A percentile compares a stretch with the other conserved stretches of the same genome.
Evolutionary conservation across 1,139 yeast genomes (phyloP).

Genomic region (Kodamaea suecica): DNA sequence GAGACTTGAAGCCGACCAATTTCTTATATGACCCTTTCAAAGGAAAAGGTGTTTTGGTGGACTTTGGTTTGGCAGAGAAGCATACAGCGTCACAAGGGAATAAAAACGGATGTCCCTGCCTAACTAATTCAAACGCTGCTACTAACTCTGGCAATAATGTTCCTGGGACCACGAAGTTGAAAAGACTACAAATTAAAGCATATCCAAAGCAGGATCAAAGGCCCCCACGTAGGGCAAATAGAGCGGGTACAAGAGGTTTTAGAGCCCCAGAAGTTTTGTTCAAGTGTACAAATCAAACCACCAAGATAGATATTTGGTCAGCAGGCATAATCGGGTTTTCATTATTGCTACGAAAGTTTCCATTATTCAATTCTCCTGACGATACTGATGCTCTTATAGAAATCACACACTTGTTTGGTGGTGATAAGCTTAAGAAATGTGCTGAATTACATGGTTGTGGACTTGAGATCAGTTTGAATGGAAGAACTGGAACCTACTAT

Average conservation of each 20-base stretch:
- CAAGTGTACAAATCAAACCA: constrained; percentile 81
- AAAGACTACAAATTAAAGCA: constrained; percentile 50
- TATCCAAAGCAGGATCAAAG: constrained; percentile 79
- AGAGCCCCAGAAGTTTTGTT: constrained; percentile 92
- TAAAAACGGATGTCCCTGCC: constrained; percentile 19
- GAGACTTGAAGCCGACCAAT: constrained; percentile 89
- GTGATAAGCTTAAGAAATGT: constrained; percentile 66
- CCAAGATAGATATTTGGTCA: constrained; percentile 87
- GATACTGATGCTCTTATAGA: constrained; percentile 91
- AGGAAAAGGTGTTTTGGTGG: constrained; percentile 82
- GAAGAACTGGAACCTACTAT: constrained; percentile 13
- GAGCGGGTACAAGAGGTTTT: constrained; percentile 98
- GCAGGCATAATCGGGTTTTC: constrained; percentile 85
- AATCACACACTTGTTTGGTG: constrained; percentile 79
- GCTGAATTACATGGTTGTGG: constrained; percentile 89
- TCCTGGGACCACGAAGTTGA: constrained; percentile 16
- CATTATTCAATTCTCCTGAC: constrained; percentile 82
- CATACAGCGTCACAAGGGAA: constrained; percentile 17
- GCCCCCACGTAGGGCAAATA: constrained; percentile 88
- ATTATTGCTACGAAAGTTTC: constrained; percentile 69
- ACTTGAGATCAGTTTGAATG: constrained; percentile 56
- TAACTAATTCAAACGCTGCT: constrained; percentile 21
- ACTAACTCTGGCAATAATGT: constrained; percentile 22
- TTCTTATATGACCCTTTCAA: constrained; percentile 75
- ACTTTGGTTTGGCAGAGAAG: constrained; percentile 86